Conservation (phyloP, 2,329 filamentous ascomycete species). For the Alternaria incomplexa region DNA sequence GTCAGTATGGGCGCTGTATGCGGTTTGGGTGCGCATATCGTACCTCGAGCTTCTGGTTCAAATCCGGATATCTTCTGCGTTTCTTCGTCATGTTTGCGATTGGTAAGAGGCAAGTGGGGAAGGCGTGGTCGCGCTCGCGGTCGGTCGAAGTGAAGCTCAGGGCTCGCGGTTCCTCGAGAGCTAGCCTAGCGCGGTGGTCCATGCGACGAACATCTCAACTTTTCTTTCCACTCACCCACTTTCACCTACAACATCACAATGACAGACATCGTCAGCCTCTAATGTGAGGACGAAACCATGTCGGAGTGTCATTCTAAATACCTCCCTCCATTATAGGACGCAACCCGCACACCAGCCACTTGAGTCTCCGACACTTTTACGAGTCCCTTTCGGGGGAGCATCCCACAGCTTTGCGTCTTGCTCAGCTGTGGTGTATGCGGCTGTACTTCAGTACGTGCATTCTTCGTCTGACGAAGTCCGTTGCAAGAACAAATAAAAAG, state of each 20-base stretch:
- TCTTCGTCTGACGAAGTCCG: conserved; percentile 18
- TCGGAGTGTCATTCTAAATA: not conserved
- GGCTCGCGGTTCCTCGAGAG: conserved; percentile 22
- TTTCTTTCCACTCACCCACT: conserved; percentile 15
- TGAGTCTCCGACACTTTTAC: conserved; percentile 49
- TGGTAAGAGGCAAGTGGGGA: not conserved
- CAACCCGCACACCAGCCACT: conserved; percentile 55
- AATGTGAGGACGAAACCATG: not conserved
- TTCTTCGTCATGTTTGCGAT: conserved; percentile 66
- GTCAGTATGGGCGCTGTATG: not conserved
- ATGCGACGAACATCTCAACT: conserved; percentile 14
- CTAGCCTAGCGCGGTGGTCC: conserved; percentile 24
- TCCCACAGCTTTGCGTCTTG: conserved; percentile 56
- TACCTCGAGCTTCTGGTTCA: conserved; percentile 80
- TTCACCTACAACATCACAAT: conserved; percentile 6
- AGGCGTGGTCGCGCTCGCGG: conserved; percentile 6
- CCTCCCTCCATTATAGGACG: conserved; percentile 8
- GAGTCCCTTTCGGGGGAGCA: conserved; percentile 55
- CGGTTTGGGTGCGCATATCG: not conserved
- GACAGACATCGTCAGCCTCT: conserved; percentile 2
- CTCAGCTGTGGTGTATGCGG: conserved; percentile 52
- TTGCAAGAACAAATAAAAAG: conserved; percentile 56
- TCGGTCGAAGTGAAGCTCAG: conserved; percentile 21
- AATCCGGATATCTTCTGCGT: conserved; percentile 82
- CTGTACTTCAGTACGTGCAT: conserved; percentile 47